Conservation (phyloP, 2,329 filamentous ascomycete genomes). For the Penicillium sp. region DNA sequence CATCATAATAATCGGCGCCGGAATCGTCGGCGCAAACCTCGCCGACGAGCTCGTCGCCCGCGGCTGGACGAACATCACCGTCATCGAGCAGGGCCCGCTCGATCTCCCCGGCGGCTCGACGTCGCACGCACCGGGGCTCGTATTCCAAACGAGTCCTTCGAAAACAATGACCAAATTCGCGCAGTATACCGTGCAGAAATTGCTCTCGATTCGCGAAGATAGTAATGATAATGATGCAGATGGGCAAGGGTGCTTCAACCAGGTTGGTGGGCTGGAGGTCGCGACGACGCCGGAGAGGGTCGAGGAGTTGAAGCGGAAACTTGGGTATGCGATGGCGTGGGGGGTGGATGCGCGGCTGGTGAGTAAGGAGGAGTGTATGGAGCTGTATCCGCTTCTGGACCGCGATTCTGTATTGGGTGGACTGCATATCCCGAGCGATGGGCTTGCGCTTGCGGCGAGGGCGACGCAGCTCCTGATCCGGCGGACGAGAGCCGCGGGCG, state of each 20-base stretch:
- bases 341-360: slow-evolving; percentile 62
- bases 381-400: slow-evolving; percentile 61
- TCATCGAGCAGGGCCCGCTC: slow-evolving; percentile 67
- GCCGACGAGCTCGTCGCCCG: slow-evolving; percentile 67
- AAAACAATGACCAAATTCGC: slow-evolving; percentile 61
- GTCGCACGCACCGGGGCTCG: slow-evolving; percentile 67
- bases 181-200: slow-evolving; percentile 66
- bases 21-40: slow-evolving; percentile 67
- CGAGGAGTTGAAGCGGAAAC: slow-evolving; percentile 66
- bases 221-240: no score
- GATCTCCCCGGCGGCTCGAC: slow-evolving; percentile 68
- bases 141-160: slow-evolving; percentile 63
- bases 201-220: slow-evolving; percentile 57
- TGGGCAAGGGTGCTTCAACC: slow-evolving; percentile 61
- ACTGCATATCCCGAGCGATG: slow-evolving; percentile 65
- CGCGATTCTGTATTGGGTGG: slow-evolving; percentile 61
- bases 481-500: slow-evolving; percentile 62
- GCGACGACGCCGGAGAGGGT: slow-evolving; percentile 64
- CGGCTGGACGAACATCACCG: slow-evolving; percentile 68
- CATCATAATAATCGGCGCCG: slow-evolving; percentile 66
- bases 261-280: slow-evolving; percentile 66
- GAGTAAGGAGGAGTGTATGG: slow-evolving; percentile 56
- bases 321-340: slow-evolving; percentile 66
- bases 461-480: slow-evolving; percentile 66
- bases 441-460: slow-evolving; percentile 64